These are phyloP conservation scores for Camptophora hylomeconis DNA, from an alignment of 2,329 filamentous ascomycete genomes.

Conservation along the genomic window DNA sequence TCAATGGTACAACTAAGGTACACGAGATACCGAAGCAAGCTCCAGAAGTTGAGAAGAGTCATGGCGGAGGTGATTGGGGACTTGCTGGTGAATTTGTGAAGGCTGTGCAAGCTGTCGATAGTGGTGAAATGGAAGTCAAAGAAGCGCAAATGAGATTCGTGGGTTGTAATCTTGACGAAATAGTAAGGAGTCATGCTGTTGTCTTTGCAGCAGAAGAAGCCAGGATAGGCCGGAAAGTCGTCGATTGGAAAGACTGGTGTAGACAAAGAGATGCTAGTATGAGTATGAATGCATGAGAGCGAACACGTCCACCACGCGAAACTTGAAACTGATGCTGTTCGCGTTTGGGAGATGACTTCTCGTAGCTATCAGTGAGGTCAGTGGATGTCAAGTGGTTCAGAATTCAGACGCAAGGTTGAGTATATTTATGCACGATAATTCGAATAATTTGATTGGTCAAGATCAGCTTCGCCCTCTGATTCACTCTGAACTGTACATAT, in stretches of 20 bases:
- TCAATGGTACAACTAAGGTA: constrained; percentile 38
- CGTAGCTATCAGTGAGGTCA: too few species aligned
- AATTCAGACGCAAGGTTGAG: too few species aligned
- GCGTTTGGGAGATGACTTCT: too few species aligned
- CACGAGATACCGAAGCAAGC: constrained; percentile 49
- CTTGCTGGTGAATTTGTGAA: constrained; percentile 70
- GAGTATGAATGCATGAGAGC: too few species aligned
- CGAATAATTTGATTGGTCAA: too few species aligned
- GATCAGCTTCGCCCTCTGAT: too few species aligned
- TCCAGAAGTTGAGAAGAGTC: constrained; percentile 40
- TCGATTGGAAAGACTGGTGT: constrained; percentile 70
- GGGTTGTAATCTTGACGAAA: constrained; percentile 75
- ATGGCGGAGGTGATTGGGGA: constrained; percentile 69
- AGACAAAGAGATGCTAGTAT: constrained; percentile 3
- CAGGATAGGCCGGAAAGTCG: constrained; percentile 51
- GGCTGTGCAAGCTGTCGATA: constrained; percentile 70
- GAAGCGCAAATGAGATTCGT: constrained; percentile 64
- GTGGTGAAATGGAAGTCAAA: constrained; percentile 49
- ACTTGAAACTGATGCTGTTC: too few species aligned
- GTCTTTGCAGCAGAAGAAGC: constrained; percentile 93
- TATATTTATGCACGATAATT: too few species aligned
- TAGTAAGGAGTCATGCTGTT: constrained; percentile 76
- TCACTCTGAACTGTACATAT: too few species aligned
- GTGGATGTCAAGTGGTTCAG: too few species aligned
- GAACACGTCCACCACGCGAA: too few species aligned